Evolutionary conservation across 2,329 filamentous ascomycete genomes (phyloP).

Genomic region (Trichophyton benhamiae): DNA sequence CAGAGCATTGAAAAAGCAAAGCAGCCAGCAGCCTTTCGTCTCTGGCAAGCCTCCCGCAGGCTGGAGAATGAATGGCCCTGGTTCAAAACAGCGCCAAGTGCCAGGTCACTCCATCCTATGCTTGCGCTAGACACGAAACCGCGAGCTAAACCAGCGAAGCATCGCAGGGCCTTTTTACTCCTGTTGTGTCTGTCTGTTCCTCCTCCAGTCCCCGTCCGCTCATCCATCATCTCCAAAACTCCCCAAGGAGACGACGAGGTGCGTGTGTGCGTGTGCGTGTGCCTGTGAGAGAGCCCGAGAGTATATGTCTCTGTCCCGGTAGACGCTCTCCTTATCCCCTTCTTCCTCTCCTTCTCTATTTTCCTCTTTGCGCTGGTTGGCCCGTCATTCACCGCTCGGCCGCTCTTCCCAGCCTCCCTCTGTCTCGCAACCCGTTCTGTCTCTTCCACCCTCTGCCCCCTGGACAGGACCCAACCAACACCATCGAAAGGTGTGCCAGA

Average conservation of each 20-base stretch:
- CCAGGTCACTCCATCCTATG: conserved; percentile 8
- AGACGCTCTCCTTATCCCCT: conserved; percentile 2
- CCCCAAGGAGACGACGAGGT: conserved; percentile 1
- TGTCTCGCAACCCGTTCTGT: not conserved
- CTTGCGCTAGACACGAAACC: conserved; percentile 7
- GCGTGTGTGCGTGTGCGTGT: not conserved
- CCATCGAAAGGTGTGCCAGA: not conserved
- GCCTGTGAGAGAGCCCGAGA: too few relatives aligned
- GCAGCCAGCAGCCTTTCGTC: not conserved
- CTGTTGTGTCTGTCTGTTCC: not conserved
- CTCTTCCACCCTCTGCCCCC: not conserved
- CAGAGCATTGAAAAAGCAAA: not conserved
- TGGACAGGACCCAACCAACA: not conserved
- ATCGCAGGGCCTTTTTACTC: not conserved
- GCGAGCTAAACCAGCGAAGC: conserved; percentile 1
- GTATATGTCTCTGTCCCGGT: not conserved
- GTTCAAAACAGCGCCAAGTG: conserved; percentile 12
- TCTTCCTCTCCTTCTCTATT: not conserved
- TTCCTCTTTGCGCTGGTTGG: not conserved
- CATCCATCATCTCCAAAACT: not conserved
- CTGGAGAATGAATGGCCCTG: conserved; percentile 3
- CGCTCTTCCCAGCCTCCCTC: conserved; percentile 2
- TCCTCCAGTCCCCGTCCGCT: not conserved
- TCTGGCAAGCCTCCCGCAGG: not conserved
- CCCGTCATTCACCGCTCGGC: conserved; percentile 2